Evolutionary conservation across 148 eudicot genomes (phyloP).

Genomic region (Silene conica): DNA sequence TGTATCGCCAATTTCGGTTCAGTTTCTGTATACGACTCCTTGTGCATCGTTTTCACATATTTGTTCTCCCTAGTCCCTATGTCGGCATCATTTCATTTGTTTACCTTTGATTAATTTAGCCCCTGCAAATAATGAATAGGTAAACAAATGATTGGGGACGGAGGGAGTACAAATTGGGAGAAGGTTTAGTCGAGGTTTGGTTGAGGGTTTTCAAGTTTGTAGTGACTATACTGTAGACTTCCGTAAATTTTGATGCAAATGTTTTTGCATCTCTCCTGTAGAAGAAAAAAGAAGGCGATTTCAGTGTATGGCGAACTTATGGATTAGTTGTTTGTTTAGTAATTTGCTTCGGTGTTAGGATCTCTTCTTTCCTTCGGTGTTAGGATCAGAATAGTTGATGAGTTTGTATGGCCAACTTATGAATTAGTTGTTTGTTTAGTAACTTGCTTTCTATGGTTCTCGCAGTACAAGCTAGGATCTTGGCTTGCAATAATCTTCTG

Average conservation of each 20-base stretch:
- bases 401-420: not conserved
- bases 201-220: not conserved
- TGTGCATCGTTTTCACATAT: no score
- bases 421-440: not conserved
- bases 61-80: no score
- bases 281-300: not conserved
- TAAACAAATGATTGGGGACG: no score
- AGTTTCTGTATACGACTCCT: no score
- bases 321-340: no score
- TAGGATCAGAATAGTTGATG: not conserved
- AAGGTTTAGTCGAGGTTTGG: not conserved
- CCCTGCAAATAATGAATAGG: no score
- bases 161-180: no score
- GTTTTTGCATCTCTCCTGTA: not conserved
- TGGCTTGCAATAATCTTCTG: slow-evolving; percentile 88
- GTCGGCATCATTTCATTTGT: no score
- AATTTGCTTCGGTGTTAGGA: no score
- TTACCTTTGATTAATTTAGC: no score
- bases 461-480: slow-evolving; percentile 88
- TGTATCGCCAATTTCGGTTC: no score
- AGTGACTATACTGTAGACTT: not conserved
- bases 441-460: not conserved
- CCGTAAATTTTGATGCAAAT: not conserved
- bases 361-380: not conserved
- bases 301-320: no score